A percentile compares a stretch with the other conserved stretches of the same genome.
phyloP scores from a whole-genome alignment of 768 basidiomycete genomes.

The Dioszegia aurantiaca region DNA sequence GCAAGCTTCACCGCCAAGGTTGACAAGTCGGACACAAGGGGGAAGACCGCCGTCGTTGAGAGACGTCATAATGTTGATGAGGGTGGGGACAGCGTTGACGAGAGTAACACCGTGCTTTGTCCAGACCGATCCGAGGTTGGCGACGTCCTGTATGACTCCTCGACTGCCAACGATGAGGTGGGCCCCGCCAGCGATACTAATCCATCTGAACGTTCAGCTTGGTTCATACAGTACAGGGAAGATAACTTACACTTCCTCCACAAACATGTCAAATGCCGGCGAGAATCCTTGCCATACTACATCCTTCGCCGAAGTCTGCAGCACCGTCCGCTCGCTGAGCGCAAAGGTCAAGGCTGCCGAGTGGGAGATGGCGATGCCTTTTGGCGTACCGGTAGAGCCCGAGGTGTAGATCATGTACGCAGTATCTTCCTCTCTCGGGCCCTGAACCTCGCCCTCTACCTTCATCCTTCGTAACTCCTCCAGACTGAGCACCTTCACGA shows the following conservation, averaged over 20 bases:
- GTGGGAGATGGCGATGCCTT: constrained; percentile 6
- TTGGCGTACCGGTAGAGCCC: constrained; percentile 6
- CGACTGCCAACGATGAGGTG: constrained; percentile 1
- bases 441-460: background rate
- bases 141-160: background rate
- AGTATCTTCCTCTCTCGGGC: background rate
- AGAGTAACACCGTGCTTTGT: background rate
- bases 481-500: background rate
- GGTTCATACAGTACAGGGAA: no score
- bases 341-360: constrained; percentile 3
- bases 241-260: constrained; percentile 7
- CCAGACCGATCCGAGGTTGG: constrained; percentile 1
- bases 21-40: background rate
- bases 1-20: constrained; percentile 10
- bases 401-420: constrained; percentile 10
- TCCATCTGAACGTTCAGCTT: background rate
- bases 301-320: background rate
- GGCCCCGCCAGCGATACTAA: constrained; percentile 6
- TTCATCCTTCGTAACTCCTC: background rate
- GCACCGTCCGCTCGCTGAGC: constrained; percentile 1
- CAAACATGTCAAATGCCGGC: constrained; percentile 9
- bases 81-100: constrained; percentile 6
- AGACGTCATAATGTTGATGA: constrained; percentile 8
- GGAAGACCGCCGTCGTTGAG: constrained; percentile 3
- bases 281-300: constrained; percentile 10